Conservation (phyloP, 345 rosid genomes). For the Eucalyptus melliodora region DNA sequence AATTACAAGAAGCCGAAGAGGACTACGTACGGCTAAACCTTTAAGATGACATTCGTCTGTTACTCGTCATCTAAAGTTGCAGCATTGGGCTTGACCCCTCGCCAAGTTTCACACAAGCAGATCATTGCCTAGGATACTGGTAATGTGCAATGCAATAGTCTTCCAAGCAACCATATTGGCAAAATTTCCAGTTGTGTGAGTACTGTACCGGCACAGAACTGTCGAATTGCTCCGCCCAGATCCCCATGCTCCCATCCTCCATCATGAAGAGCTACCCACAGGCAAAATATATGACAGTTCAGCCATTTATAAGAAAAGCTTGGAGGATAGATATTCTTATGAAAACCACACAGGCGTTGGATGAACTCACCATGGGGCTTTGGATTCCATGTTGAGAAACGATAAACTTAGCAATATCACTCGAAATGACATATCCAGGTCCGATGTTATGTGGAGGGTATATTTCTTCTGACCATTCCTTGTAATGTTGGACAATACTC, state of each 20-base stretch:
- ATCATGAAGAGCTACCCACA: conserved; percentile 78
- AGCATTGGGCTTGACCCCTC: conserved; percentile 70
- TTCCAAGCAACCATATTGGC: conserved; percentile 88
- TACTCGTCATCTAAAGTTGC: conserved; percentile 65
- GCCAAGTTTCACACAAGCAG: conserved; percentile 73
- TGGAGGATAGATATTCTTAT: not conserved
- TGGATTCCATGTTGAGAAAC: conserved; percentile 45
- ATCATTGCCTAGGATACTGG: conserved; percentile 96
- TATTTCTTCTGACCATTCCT: conserved; percentile 89
- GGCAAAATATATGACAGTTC: not conserved
- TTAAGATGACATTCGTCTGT: not conserved
- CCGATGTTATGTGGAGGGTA: conserved; percentile 96
- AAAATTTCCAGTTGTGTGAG: conserved; percentile 91
- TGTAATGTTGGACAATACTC: conserved; percentile 20
- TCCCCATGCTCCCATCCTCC: conserved; percentile 99
- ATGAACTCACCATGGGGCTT: conserved; percentile 57
- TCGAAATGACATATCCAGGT: conserved; percentile 84
- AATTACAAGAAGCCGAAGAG: not conserved
- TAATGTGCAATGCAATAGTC: conserved; percentile 88
- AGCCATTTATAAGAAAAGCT: not conserved
- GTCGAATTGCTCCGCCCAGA: conserved; percentile 92
- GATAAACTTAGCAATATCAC: conserved; percentile 54
- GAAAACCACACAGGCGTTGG: not conserved
- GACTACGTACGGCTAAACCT: not conserved
- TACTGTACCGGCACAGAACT: conserved; percentile 47